Evolutionary conservation across 495 filamentous ascomycete species (phyloP).

Genomic region (Aspergillus cavernicola): DNA sequence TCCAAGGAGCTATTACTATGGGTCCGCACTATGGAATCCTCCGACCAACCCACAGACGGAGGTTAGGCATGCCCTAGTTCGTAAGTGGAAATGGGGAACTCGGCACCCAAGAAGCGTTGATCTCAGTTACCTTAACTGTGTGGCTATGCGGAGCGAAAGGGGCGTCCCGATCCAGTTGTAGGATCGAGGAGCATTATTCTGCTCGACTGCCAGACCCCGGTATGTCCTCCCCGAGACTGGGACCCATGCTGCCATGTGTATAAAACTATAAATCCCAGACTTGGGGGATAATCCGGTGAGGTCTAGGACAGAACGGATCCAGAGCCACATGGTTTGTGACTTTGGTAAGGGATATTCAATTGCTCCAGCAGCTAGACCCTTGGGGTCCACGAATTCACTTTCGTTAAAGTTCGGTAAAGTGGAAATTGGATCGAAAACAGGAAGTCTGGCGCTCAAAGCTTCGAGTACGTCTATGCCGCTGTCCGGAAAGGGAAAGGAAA

Average conservation of each 20-base stretch:
- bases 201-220: too few relatives aligned
- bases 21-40: slow-evolving; percentile 22
- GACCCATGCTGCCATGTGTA: too few relatives aligned
- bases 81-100: slow-evolving; percentile 14
- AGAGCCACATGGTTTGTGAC: slow-evolving; percentile 18
- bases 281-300: not conserved
- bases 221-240: not conserved
- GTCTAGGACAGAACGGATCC: slow-evolving; percentile 6
- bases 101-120: slow-evolving; percentile 12
- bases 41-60: slow-evolving; percentile 21
- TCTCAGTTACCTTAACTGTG: slow-evolving; percentile 2
- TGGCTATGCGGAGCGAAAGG: slow-evolving; percentile 6
- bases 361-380: not conserved
- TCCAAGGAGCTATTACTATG: slow-evolving; percentile 23
- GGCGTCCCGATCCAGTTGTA: not conserved
- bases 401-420: slow-evolving; percentile 1
- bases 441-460: not conserved
- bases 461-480: not conserved
- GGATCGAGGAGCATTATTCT: not conserved
- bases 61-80: slow-evolving; percentile 19
- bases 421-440: not conserved
- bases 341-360: not conserved
- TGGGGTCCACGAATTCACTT: not conserved
- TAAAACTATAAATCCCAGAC: too few relatives aligned
- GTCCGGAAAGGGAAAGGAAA: slow-evolving; percentile 3